Evolutionary conservation across 495 filamentous ascomycete species (phyloP).

Genomic region (Hyaloscypha bicolor): DNA sequence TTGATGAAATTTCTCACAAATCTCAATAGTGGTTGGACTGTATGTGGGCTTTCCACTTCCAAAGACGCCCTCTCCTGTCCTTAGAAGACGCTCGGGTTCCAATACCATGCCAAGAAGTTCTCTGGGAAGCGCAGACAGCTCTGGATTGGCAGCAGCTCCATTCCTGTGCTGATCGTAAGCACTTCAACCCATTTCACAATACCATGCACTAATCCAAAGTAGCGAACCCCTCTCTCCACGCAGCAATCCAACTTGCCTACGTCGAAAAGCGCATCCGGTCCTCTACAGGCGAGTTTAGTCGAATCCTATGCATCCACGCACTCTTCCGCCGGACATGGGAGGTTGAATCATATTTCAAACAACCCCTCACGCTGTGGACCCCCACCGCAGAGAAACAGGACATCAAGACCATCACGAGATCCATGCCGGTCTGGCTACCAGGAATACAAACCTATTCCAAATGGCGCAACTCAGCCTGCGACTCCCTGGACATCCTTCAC

Average conservation of each 20-base stretch:
- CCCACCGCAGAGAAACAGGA: conserved; percentile 50
- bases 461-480: conserved; percentile 58
- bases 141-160: conserved; percentile 43
- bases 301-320: conserved; percentile 52
- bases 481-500: conserved; percentile 57
- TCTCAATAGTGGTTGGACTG: conserved; percentile 46
- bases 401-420: conserved; percentile 39
- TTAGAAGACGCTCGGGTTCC: conserved; percentile 47
- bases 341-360: conserved; percentile 49
- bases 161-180: conserved; percentile 32
- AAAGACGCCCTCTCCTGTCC: conserved; percentile 40
- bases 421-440: conserved; percentile 52
- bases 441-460: conserved; percentile 52
- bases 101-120: conserved; percentile 48
- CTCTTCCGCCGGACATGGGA: conserved; percentile 55
- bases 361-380: conserved; percentile 50
- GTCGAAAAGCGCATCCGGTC: conserved; percentile 51
- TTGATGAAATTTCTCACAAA: background rate
- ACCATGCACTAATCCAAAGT: conserved; percentile 16
- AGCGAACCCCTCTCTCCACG: conserved; percentile 45
- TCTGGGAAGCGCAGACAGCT: conserved; percentile 47
- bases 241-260: conserved; percentile 49
- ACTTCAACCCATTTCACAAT: background rate
- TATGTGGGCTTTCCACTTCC: conserved; percentile 47
- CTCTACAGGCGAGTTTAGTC: conserved; percentile 49